phyloP scores from a whole-genome alignment of 306 rosid genomes.

The Quercus berberidifolia region DNA sequence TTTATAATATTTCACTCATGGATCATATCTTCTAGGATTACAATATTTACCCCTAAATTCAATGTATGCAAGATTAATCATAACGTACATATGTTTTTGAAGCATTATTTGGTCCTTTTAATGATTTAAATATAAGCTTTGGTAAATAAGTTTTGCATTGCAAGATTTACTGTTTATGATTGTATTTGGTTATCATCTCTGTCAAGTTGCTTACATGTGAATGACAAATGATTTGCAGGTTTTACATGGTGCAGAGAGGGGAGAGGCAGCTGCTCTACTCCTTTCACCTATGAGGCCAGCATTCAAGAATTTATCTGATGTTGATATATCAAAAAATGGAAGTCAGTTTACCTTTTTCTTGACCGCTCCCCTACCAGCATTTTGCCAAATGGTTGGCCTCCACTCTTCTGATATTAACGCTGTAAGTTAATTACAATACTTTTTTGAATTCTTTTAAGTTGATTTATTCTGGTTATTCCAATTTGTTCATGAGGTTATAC shows the following conservation, averaged over 20 bases:
- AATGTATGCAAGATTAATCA: neutral
- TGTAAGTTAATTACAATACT: slow-evolving; percentile 44
- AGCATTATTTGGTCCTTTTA: neutral
- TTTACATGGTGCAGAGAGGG: slow-evolving; percentile 88
- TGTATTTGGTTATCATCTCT: slow-evolving; percentile 1
- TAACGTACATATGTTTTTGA: neutral
- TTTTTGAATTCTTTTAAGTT: slow-evolving; percentile 3
- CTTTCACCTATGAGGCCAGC: slow-evolving; percentile 81
- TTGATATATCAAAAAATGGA: slow-evolving; percentile 52
- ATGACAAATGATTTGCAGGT: slow-evolving; percentile 51
- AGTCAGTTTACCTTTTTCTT: slow-evolving; percentile 94
- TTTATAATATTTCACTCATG: neutral
- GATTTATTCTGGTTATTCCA: slow-evolving; percentile 20
- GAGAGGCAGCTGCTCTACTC: slow-evolving; percentile 79
- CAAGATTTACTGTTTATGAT: neutral
- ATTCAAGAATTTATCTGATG: slow-evolving; percentile 59
- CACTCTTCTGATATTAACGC: slow-evolving; percentile 38
- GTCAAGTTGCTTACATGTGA: slow-evolving; percentile 8
- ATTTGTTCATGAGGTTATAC: slow-evolving; percentile 15
- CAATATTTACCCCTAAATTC: neutral
- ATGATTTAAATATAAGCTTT: neutral
- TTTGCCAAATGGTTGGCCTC: slow-evolving; percentile 82
- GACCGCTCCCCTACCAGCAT: slow-evolving; percentile 89
- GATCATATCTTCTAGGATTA: neutral
- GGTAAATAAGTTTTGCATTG: neutral